Evolutionary conservation across 306 rosid species (phyloP), one percentile per base, ranked within the genome.

Genomic region (Senna tora): DNA sequence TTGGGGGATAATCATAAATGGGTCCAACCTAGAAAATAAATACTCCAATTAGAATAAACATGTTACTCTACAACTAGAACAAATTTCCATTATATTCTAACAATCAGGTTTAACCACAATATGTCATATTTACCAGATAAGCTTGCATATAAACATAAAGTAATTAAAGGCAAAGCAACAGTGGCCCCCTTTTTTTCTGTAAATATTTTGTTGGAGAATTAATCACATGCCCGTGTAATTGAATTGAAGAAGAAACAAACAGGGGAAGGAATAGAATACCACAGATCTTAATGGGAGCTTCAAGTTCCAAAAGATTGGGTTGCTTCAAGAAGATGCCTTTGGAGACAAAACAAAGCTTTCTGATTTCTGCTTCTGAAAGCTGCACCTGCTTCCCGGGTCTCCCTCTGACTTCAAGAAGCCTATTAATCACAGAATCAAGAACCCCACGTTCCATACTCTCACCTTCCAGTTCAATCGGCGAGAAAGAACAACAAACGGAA

Each of bases 211-310:
- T 3, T 42, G 6, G 32, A 22, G 68, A 47, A 6, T n/a, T n/a
- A n/a, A n/a, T 25, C 30, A 25, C 30, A 25, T 25, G 1, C 30
- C 30, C 3, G 30, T 25, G 3, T 25, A 25, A 25, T 25, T 25
- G 3, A 58, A 30, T n/a, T 6, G 16, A 38, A 22, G 39, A 45
- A 25, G 21, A 58, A 73, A 15, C 12, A 6, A 49, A 19, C 0
- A 70, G 77, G 53, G 5, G 32, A 73, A 45, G 16, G 64, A 71
- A 67, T 9, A 77, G 58, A 54, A 28, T 88, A 93, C 98, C 98
- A 79, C 98, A 93, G 50, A 93, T 93, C 80, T 87, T 89, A 75
- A 90, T 54, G 7, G 98, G 97, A 21, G 96, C 96, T 43, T 89
- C 94, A 41, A 93, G 89, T 79, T 90, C 93, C 85, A 90, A 83